A percentile compares a stretch with the other conserved stretches of the same genome.
phyloP scores from a whole-genome alignment of 805 yeast species.

The Myxozyma kluyveri region DNA sequence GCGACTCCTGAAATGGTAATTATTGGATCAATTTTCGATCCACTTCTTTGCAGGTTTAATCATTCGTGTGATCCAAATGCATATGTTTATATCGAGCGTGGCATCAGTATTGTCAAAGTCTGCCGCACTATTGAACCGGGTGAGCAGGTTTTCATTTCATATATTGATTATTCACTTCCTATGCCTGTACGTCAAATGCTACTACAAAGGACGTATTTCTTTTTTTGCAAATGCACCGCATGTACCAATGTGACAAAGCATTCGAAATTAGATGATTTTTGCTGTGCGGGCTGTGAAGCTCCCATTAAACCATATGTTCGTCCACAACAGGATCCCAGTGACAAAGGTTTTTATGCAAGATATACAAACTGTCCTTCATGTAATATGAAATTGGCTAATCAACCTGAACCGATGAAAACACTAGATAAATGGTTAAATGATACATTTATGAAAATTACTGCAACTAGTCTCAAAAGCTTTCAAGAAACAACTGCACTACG shows the following conservation, averaged over 20 bases:
- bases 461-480: not conserved
- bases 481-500: not conserved
- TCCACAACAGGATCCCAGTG: not conserved
- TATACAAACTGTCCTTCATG: constrained; percentile 11
- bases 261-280: not conserved
- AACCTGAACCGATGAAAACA: constrained; percentile 3
- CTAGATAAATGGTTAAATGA: constrained; percentile 1
- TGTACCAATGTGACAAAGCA: not conserved
- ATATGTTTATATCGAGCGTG: constrained; percentile 8
- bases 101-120: constrained; percentile 1
- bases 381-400: not conserved
- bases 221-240: constrained; percentile 14
- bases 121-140: constrained; percentile 6
- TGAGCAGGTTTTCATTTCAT: constrained; percentile 24
- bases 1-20: not conserved
- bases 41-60: constrained; percentile 19
- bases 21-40: constrained; percentile 22
- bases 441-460: not conserved
- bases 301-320: constrained; percentile 6
- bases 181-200: constrained; percentile 1
- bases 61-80: constrained; percentile 30
- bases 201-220: constrained; percentile 14
- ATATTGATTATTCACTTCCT: constrained; percentile 21
- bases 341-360: not conserved
- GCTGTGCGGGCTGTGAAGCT: constrained; percentile 12